phyloP scores from a whole-genome alignment of 2,329 filamentous ascomycete genomes.

The Graphiopsis chlorocephala region DNA sequence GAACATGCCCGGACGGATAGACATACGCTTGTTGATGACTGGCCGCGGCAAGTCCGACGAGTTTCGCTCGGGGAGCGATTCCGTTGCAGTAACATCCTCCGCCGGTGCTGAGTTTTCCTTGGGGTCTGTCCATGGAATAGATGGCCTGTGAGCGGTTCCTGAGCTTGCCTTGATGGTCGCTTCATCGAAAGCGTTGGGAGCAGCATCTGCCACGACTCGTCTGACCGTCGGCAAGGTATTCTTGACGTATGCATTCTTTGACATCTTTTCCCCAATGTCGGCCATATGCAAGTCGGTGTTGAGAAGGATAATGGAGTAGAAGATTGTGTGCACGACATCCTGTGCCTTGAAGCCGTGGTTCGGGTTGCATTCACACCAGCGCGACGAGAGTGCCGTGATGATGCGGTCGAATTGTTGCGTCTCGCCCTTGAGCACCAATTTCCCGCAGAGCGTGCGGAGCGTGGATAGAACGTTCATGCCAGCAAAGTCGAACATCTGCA shows the following conservation, averaged over 20 bases:
- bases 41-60: constrained; percentile 31
- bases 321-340: constrained; percentile 96
- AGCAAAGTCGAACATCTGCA: constrained; percentile 86
- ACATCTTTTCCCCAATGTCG: constrained; percentile 97
- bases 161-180: constrained; percentile 26
- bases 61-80: constrained; percentile 23
- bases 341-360: constrained; percentile 86
- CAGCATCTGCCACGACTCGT: constrained; percentile 71
- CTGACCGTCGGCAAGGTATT: constrained; percentile 91
- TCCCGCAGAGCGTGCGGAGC: constrained; percentile 75
- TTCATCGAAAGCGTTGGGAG: constrained; percentile 61
- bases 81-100: constrained; percentile 11
- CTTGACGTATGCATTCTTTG: constrained; percentile 86
- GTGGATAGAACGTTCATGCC: constrained; percentile 76
- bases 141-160: constrained; percentile 22
- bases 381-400: constrained; percentile 78
- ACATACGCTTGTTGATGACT: constrained; percentile 40
- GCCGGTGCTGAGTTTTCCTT: constrained; percentile 18
- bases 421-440: constrained; percentile 81
- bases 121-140: constrained; percentile 33
- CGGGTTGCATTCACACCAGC: constrained; percentile 93
- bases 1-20: constrained; percentile 39
- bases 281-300: constrained; percentile 96
- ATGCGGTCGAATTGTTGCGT: constrained; percentile 97
- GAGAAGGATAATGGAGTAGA: constrained; percentile 89